Evolutionary conservation across 176 grass and related monocot genomes (phyloP), one percentile per base, ranked within the genome.

Genomic region (Puya raimondii): DNA sequence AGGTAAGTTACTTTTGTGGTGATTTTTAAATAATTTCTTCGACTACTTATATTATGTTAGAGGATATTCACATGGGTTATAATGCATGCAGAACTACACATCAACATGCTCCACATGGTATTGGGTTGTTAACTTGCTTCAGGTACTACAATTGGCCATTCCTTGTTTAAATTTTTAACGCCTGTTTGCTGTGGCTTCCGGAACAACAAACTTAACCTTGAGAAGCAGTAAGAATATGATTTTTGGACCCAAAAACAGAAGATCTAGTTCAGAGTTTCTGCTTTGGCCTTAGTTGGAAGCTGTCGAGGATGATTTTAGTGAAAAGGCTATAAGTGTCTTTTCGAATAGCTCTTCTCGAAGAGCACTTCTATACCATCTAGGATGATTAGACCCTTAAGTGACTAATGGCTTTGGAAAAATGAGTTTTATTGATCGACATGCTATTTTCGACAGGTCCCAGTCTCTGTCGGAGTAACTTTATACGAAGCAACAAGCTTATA

Each of bases 401-500:
- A 42, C 7, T 5, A 4, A 42, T 42, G 33, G 33, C 4, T 42
- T 42, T 42, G 33, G 33, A 42, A 42, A 42, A 42, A 6, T 42
- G 4, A 42, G 33, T 42, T 42, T 42, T n/a, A 21, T 16, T 10
- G 66, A 50, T 50, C 12, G 11, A 54, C 25, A 65, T 53, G 20
- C 66, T 25, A 53, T 17, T 11, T 50, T n/a, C 1, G 58, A 65
- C 76, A 96, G 86, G 76, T 96, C 49, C 93, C 93, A 53, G 77
- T 96, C 21, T 84, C 93, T 49, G 23, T 85, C 33, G 81, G 85
- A 78, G 81, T 92, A 56, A 87, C 81, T 52, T 65, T 88, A 82
- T 92, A 90, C 3, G 93, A 97, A 81, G 93, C 86, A 33, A 15
- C 87, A 64, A 85, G 86, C 53, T 84, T 92, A 79, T 87, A 92